A percentile compares a stretch with the other conserved stretches of the same genome.
Conservation (phyloP, 2,329 filamentous ascomycete species). For the Drechslera avenae region DNA sequence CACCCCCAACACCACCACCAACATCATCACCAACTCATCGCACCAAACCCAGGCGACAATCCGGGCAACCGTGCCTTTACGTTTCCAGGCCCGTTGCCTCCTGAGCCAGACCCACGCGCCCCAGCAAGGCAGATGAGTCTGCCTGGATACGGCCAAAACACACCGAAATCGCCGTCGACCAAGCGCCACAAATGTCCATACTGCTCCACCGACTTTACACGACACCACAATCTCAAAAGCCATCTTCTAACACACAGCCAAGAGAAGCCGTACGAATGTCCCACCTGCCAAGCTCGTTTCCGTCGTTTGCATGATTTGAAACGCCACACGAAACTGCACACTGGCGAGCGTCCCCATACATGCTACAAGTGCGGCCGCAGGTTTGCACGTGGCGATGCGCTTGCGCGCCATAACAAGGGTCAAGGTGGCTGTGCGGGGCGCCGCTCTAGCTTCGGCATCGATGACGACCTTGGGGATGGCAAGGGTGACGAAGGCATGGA, state of each 20-base stretch:
- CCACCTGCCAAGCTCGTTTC: slow-evolving; percentile 91
- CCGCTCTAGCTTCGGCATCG: slow-evolving; percentile 80
- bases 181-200: slow-evolving; percentile 98
- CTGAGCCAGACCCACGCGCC: slow-evolving; percentile 55
- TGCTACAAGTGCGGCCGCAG: slow-evolving; percentile 93
- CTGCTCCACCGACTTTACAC: slow-evolving; percentile 94
- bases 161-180: slow-evolving; percentile 71
- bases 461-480: slow-evolving; percentile 66
- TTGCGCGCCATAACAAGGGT: slow-evolving; percentile 94
- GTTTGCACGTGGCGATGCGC: slow-evolving; percentile 92
- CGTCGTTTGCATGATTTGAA: slow-evolving; percentile 93
- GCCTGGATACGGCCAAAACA: slow-evolving; percentile 61
- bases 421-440: slow-evolving; percentile 93
- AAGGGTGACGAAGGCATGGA: slow-evolving; percentile 65
- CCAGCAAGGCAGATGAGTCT: slow-evolving; percentile 64
- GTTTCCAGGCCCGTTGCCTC: slow-evolving; percentile 64
- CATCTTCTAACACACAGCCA: slow-evolving; percentile 97
- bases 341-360: slow-evolving; percentile 91
- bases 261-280: slow-evolving; percentile 95
- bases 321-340: slow-evolving; percentile 94
- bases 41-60: slow-evolving; percentile 43
- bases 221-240: slow-evolving; percentile 96
- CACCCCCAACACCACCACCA: slow-evolving; percentile 27
- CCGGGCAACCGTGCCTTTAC: slow-evolving; percentile 63
- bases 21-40: slow-evolving; percentile 43